Conservation (phyloP, 2,329 filamentous ascomycete species). For the Plenodomus tracheiphilus region DNA sequence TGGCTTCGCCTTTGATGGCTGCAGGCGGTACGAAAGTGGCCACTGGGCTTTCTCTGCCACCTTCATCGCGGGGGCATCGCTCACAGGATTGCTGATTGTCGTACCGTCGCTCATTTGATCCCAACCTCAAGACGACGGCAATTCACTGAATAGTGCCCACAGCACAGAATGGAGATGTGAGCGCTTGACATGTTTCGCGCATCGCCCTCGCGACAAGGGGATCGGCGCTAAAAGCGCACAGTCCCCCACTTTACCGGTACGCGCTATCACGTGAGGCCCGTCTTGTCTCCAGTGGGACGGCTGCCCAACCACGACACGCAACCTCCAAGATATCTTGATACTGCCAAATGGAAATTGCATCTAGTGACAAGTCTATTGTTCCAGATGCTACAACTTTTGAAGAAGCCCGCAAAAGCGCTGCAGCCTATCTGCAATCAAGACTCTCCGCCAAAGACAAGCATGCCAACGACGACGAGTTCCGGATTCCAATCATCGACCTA, state of each 20-base stretch:
- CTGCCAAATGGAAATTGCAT: neutral
- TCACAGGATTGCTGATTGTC: neutral
- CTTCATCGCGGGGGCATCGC: neutral
- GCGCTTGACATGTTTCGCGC: neutral
- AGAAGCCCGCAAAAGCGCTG: conserved; percentile 41
- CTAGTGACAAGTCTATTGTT: neutral
- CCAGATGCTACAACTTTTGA: conserved; percentile 19
- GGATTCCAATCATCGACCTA: conserved; percentile 46
- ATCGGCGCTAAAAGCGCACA: too few relatives aligned
- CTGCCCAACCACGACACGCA: neutral
- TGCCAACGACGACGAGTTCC: conserved; percentile 27
- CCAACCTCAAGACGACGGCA: neutral
- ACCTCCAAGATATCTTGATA: neutral
- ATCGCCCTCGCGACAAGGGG: neutral
- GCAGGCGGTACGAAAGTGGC: conserved; percentile 24
- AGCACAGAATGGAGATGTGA: neutral
- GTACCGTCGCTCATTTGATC: neutral
- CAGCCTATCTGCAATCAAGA: conserved; percentile 42
- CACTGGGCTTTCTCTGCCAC: conserved; percentile 11
- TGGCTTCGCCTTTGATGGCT: conserved; percentile 11
- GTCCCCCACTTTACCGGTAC: neutral
- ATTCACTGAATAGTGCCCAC: neutral
- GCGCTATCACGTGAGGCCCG: neutral
- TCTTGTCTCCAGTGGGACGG: neutral
- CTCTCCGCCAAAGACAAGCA: conserved; percentile 19